phyloP scores from a whole-genome alignment of 352 stramenopile genomes.

The Phytophthora melonis region DNA sequence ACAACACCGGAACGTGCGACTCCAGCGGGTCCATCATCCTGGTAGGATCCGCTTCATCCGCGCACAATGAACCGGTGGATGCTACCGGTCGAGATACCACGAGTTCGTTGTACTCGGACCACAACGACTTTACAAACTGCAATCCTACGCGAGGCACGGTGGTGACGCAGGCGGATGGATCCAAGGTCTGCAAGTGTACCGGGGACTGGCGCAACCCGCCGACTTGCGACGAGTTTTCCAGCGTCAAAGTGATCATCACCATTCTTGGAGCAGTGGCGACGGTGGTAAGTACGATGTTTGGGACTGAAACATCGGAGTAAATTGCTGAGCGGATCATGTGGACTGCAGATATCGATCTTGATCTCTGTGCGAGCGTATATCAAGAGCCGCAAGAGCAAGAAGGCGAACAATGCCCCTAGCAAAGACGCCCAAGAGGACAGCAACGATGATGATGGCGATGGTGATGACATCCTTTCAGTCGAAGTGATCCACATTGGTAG shows the following conservation, averaged over 20 bases:
- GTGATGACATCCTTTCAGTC: constrained; percentile 16
- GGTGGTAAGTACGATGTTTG: constrained; percentile 29
- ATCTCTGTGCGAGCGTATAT: constrained; percentile 44
- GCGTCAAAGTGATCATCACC: constrained; percentile 48
- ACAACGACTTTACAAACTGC: constrained; percentile 36
- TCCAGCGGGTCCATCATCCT: constrained; percentile 12
- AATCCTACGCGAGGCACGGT: constrained; percentile 52
- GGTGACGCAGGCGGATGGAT: constrained; percentile 39
- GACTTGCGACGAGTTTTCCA: constrained; percentile 46
- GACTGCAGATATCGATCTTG: constrained; percentile 42
- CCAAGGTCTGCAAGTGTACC: constrained; percentile 45
- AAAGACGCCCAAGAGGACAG: constrained; percentile 9
- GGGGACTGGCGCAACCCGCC: constrained; percentile 56
- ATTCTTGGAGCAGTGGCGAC: constrained; percentile 52
- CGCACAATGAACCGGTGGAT: constrained; percentile 7
- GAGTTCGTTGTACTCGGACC: neutral
- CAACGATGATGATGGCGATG: constrained; percentile 11
- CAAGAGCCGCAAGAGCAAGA: constrained; percentile 42
- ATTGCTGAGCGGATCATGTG: neutral
- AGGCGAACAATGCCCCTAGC: constrained; percentile 1
- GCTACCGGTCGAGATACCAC: constrained; percentile 5
- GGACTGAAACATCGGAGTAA: neutral
- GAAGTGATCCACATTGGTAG: constrained; percentile 13
- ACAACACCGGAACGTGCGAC: constrained; percentile 20
- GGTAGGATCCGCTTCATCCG: constrained; percentile 5